Evolutionary conservation across 1,139 yeast genomes (phyloP), one percentile per base, ranked within the genome.

Genomic region (Zygoascus hellenicus): DNA sequence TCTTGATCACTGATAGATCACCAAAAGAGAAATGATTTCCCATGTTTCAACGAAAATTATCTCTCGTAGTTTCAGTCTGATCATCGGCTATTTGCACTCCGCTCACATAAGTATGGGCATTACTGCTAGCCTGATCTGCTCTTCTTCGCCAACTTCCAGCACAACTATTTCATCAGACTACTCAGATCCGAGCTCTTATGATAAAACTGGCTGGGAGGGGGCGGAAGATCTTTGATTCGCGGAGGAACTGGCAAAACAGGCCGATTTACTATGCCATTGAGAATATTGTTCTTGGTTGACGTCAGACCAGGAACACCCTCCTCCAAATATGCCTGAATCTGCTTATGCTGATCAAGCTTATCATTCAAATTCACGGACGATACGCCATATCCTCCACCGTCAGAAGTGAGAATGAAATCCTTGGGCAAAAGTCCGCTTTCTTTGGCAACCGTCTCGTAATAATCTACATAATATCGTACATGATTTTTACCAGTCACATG

Each of bases 401-500:
- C 46, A 11, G 46, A 43, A 9, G 46, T 43, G 13, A 43, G 31
- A 7, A 43, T 36, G 36, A 43, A 43, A 26, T 43, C 46, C n/a
- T 40, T 17, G 4, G 42, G 41, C 9, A 43, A 22, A 11, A 36
- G 29, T 3, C 46, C 46, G 31, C 19, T 43, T 35, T 41, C 42
- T 52, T 44, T 53, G 48, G 54, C 48, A 16, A 45, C 46, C 14
- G 47, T 65, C 59, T 82, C 87, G 58, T 85, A 89, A 68, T 87
- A 89, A 52, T 83, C 85, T 50, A 89, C 80, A 51, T 85, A 87
- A 50, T 78, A 74, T 55, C 78, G 76, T 45, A 86, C 72, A 63
- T 90, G 97, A 62, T 85, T 83, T 58, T 79, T 78, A 11, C 97
- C 97, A 43, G 77, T 70, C 44, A 86, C 68, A 65, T 90, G 97